phyloP scores from a whole-genome alignment of 257 asterid species.

The Craterostigma plantagineum region DNA sequence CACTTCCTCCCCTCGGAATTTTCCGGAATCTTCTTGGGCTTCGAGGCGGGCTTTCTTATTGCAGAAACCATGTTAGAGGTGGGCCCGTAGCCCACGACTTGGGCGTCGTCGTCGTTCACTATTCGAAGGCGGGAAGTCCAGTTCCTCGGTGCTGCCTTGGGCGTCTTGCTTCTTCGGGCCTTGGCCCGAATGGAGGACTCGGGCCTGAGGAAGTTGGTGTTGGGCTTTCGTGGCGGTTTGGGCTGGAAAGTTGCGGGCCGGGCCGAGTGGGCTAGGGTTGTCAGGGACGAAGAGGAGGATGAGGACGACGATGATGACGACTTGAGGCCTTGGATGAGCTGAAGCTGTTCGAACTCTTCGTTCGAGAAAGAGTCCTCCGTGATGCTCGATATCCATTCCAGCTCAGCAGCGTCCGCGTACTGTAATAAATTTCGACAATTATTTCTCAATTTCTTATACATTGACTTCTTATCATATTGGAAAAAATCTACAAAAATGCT shows the following conservation, averaged over 20 bases:
- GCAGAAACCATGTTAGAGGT: no score
- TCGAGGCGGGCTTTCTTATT: no score
- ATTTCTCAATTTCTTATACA: no score
- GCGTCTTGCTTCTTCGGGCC: slow-evolving; percentile 76
- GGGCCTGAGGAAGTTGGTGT: slow-evolving; percentile 15
- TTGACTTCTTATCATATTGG: no score
- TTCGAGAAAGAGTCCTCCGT: slow-evolving; percentile 72
- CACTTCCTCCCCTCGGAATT: no score
- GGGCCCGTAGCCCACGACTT: slow-evolving; percentile 5
- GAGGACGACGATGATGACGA: no score
- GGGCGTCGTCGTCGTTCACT: slow-evolving; percentile 13
- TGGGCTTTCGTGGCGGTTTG: slow-evolving; percentile 17
- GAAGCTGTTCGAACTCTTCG: slow-evolving; percentile 58
- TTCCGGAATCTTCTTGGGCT: no score
- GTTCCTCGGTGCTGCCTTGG: slow-evolving; percentile 68
- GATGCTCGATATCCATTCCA: slow-evolving; percentile 49
- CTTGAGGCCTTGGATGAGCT: slow-evolving; percentile 40
- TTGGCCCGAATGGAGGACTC: slow-evolving; percentile 59
- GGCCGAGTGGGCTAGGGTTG: slow-evolving; percentile 3
- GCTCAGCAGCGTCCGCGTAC: slow-evolving; percentile 80
- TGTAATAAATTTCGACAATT: not conserved
- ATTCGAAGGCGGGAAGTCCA: slow-evolving; percentile 69
- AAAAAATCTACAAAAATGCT: no score
- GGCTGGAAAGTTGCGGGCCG: slow-evolving; percentile 30
- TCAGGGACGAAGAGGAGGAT: slow-evolving; percentile 8